Evolutionary conservation across 768 basidiomycete genomes (phyloP), one percentile per base, ranked within the genome.

Genomic region (Suillus brevipes): DNA sequence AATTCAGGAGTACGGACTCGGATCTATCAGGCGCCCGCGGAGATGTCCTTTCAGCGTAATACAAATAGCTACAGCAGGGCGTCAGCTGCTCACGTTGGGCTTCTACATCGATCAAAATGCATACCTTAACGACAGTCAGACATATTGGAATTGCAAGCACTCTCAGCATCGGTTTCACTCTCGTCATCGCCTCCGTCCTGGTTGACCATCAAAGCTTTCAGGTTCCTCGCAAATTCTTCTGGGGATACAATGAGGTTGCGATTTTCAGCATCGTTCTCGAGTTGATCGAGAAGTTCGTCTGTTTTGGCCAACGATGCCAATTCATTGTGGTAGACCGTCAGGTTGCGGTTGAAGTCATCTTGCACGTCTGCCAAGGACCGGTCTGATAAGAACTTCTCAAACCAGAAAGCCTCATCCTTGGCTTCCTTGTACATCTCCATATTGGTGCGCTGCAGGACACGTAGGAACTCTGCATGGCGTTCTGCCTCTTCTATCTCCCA

Each of bases 401-500:
- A 49, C 47, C 12, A 49, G n/a, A 12, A 23, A 2, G 23, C 47
- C 5, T 49, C 47, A 12, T 49, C 4, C 4, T 2, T 2, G 23
- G 23, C 47, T 12, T 47, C 47, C 12, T 43, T 9, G 18, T 43
- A 49, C 1, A 23, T 13, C 9, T 36, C 31, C 3, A 14, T 12
- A 16, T 43, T 49, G 47, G 0, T 49, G 12, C 23, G 10, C 47
- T 49, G 56, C 55, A 64, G 25, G 1, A 18, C 49, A 40, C 43
- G 9, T 9, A 58, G 53, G 20, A 64, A 28, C 52, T 40, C 23
- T 20, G 13, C 42, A 6, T 55, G 40, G 14, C 49, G 31, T 59
- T 64, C 57, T n/a, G 28, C 52, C 47, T 64, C 64, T 37, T 64
- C 64, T 49, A 64, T 64, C 20, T 64, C 59, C 64, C 64, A 64